Evolutionary conservation across 208 protist species (phyloP).

Genomic region (Acanthamoeba triangularis): DNA sequence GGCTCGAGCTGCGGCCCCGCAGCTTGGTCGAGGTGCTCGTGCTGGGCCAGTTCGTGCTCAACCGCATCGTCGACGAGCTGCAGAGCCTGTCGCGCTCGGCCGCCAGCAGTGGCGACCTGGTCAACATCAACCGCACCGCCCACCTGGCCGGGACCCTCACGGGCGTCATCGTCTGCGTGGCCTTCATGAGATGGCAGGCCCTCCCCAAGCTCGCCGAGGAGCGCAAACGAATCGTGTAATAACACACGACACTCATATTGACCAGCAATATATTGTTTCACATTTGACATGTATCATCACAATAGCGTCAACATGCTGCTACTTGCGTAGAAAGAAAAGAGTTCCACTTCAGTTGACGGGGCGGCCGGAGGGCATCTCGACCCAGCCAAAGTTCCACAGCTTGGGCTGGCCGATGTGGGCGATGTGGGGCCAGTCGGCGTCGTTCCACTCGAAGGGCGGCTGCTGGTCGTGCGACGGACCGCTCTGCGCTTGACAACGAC

Average conservation of each 20-base stretch:
- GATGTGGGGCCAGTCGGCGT: conserved; percentile 22
- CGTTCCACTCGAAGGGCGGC: conserved; percentile 78
- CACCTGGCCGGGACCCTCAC: background rate
- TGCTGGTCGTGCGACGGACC: conserved; percentile 78
- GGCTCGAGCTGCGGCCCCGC: background rate
- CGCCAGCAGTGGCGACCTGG: background rate
- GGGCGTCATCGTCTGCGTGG: background rate
- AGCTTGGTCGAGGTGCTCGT: conserved; percentile 1
- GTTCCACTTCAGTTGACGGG: too few species aligned
- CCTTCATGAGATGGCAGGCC: background rate
- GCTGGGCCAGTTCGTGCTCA: conserved; percentile 43
- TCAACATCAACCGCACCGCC: conserved; percentile 1
- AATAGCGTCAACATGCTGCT: too few species aligned
- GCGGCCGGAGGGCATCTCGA: conserved; percentile 40
- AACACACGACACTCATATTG: too few species aligned
- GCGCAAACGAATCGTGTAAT: too few species aligned
- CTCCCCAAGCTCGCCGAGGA: too few species aligned
- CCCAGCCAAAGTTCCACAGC: conserved; percentile 60
- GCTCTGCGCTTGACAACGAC: conserved; percentile 54
- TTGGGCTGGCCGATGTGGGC: conserved; percentile 74
- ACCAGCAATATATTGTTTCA: too few species aligned
- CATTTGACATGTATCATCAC: too few species aligned
- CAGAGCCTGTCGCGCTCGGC: background rate
- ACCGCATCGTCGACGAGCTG: background rate
- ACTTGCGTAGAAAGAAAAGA: too few species aligned